Evolutionary conservation across 768 basidiomycete species (phyloP).

Genomic region (Suillus occidentalis): DNA sequence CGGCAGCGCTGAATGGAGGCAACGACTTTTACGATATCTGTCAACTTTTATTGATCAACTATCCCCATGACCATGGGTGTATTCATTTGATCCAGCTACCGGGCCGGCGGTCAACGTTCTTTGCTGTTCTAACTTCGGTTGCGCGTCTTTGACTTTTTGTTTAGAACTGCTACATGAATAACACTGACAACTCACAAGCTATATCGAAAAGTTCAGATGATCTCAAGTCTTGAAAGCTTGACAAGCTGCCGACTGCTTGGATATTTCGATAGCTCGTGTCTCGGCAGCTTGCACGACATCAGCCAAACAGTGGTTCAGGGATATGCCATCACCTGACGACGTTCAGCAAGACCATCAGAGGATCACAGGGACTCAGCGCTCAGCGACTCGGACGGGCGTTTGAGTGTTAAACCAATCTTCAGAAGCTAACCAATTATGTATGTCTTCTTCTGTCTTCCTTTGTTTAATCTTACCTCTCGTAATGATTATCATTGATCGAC

Average conservation of each 20-base stretch:
- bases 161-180: not conserved
- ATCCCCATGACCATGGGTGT: not conserved
- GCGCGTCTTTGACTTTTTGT: not conserved
- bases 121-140: not conserved
- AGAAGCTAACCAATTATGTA: not conserved
- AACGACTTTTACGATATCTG: not conserved
- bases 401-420: not conserved
- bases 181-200: not conserved
- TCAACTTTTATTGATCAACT: not conserved
- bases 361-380: not conserved
- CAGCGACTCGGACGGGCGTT: not conserved
- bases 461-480: not conserved
- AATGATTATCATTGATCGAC: not conserved
- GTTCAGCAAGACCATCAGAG: not conserved
- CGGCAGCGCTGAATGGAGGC: not conserved
- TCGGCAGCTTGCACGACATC: too few relatives aligned
- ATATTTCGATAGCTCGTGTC: not conserved
- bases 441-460: not conserved
- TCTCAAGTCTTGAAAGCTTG: not conserved
- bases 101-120: not conserved
- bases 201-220: not conserved
- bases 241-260: not conserved
- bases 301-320: too few relatives aligned
- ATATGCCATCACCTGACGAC: not conserved
- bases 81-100: not conserved